Evolutionary conservation across 768 basidiomycete species (phyloP).

Genomic region (Trametes villosa): DNA sequence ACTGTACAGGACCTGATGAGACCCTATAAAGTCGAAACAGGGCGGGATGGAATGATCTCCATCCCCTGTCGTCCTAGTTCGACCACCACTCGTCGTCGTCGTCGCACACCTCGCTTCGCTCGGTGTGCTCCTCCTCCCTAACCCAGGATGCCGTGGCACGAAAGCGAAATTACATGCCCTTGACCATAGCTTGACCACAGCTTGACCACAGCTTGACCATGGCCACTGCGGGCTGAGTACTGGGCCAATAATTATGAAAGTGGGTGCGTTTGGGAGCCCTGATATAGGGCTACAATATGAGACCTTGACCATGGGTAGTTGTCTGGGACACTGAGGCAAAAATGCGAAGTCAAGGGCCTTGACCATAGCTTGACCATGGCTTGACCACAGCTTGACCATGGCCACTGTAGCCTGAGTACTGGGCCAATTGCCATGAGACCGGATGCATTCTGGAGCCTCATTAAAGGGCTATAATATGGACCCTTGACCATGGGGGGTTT

Average conservation of each 20-base stretch:
- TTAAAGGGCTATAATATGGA: no score
- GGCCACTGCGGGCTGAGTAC: neutral
- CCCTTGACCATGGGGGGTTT: no score
- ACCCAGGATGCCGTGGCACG: neutral
- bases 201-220: neutral
- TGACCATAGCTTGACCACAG: neutral
- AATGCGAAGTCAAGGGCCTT: no score
- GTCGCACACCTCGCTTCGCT: neutral
- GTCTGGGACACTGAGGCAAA: neutral
- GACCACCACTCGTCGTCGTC: neutral
- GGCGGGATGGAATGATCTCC: neutral
- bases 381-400: neutral
- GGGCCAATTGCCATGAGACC: no score
- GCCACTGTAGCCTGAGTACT: no score
- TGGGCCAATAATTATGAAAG: neutral
- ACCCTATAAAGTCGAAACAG: neutral
- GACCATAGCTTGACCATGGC: neutral
- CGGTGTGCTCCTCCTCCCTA: neutral
- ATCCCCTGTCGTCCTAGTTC: neutral
- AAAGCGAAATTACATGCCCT: neutral
- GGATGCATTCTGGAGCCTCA: no score
- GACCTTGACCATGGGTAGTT: neutral
- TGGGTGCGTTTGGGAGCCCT: neutral
- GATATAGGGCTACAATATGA: neutral
- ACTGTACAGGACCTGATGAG: neutral